Percentiles rank a stretch among this genome's conserved stretches.
Conservation (phyloP, 768 basidiomycete species). For the Trametes cubensis region DNA sequence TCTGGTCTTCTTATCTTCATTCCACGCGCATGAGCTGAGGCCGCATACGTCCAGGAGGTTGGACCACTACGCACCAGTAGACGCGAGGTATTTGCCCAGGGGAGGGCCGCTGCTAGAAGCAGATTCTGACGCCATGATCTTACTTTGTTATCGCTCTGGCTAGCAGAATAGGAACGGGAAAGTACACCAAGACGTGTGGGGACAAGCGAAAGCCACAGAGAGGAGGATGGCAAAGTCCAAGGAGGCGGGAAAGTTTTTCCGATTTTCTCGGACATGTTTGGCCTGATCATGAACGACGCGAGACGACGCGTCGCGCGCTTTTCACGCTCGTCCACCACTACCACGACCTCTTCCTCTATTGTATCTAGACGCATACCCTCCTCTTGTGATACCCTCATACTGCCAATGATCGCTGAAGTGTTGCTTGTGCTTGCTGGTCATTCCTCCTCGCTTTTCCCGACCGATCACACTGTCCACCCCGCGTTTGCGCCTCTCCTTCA, state of each 20-base stretch:
- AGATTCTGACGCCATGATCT: slow-evolving; percentile 36
- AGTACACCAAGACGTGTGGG: neutral
- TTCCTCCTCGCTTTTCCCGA: slow-evolving; percentile 78
- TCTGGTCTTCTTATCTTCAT: slow-evolving; percentile 83
- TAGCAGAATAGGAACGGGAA: neutral
- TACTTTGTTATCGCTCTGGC: too few species aligned
- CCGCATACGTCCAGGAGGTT: neutral
- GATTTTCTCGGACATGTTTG: slow-evolving; percentile 12
- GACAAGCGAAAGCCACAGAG: neutral
- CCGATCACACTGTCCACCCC: slow-evolving; percentile 59
- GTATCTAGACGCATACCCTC: neutral
- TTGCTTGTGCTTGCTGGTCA: slow-evolving; percentile 87
- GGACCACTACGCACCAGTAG: slow-evolving; percentile 61
- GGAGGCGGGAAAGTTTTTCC: slow-evolving; percentile 25
- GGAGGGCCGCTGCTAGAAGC: slow-evolving; percentile 52
- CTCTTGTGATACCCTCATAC: neutral
- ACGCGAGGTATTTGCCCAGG: slow-evolving; percentile 88
- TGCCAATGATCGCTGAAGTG: slow-evolving; percentile 84
- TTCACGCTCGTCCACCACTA: neutral
- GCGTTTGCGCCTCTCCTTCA: slow-evolving; percentile 75
- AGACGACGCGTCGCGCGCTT: slow-evolving; percentile 9
- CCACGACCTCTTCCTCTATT: neutral
- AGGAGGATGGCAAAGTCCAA: neutral
- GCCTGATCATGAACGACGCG: slow-evolving; percentile 13
- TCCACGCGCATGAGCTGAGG: too few species aligned